phyloP scores from a whole-genome alignment of 805 yeast genomes.

The Grigorovia yakushimaensis region DNA sequence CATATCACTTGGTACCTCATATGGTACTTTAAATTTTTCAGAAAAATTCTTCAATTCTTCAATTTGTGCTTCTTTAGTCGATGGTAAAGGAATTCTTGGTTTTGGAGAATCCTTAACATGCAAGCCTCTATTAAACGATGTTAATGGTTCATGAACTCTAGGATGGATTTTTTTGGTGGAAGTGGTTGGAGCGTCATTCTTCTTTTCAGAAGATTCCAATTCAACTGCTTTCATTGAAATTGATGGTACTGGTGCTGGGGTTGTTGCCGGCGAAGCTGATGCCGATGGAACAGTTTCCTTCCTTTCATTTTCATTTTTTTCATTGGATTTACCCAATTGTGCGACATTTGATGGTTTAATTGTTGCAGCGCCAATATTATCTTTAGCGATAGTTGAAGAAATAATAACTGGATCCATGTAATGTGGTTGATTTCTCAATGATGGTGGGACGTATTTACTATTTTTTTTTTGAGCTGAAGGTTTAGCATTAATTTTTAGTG shows the following conservation, averaged over 20 bases:
- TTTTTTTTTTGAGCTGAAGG: slow-evolving; percentile 21
- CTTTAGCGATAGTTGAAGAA: slow-evolving; percentile 14
- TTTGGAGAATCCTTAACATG: slow-evolving; percentile 2
- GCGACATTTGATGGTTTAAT: background rate
- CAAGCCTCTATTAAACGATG: background rate
- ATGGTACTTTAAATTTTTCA: slow-evolving; percentile 68
- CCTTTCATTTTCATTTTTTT: background rate
- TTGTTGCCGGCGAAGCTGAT: background rate
- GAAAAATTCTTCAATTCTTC: slow-evolving; percentile 69
- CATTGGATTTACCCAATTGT: background rate
- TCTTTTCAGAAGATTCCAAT: background rate
- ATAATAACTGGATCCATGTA: slow-evolving; percentile 28
- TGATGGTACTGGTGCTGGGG: background rate
- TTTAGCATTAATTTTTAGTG: slow-evolving; percentile 24
- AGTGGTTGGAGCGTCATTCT: background rate
- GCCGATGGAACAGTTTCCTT: background rate
- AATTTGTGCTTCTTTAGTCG: slow-evolving; percentile 45
- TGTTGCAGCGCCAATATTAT: background rate
- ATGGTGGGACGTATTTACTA: slow-evolving; percentile 28
- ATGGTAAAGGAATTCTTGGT: slow-evolving; percentile 5
- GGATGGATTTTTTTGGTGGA: background rate
- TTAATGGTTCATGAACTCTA: background rate
- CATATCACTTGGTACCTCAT: slow-evolving; percentile 40
- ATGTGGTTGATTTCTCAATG: slow-evolving; percentile 28
- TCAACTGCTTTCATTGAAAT: background rate